Evolutionary conservation across 2,329 filamentous ascomycete species (phyloP).

Genomic region (Colletotrichum aenigma): DNA sequence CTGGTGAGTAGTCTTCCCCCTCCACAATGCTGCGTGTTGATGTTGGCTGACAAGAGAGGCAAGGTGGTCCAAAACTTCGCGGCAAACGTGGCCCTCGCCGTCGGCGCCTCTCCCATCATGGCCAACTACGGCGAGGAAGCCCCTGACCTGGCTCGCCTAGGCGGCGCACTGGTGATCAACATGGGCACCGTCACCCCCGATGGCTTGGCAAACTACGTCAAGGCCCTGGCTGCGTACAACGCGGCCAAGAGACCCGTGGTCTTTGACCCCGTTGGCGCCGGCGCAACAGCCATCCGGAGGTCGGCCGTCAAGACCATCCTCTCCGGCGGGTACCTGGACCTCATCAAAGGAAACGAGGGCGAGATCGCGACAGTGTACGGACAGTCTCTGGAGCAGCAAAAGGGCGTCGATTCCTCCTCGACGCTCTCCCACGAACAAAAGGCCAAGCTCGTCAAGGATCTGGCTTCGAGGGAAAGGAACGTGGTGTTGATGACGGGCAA

Average conservation of each 20-base stretch:
- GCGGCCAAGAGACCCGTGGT: conserved; percentile 74
- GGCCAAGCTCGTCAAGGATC: conserved; percentile 63
- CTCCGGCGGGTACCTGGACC: conserved; percentile 75
- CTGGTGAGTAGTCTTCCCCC: conserved; percentile 49
- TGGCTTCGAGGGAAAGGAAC: conserved; percentile 72
- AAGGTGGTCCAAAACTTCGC: conserved; percentile 89
- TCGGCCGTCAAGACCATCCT: conserved; percentile 75
- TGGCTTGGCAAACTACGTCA: conserved; percentile 71
- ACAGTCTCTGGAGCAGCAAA: conserved; percentile 62
- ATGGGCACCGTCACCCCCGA: conserved; percentile 91
- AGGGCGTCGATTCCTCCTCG: conserved; percentile 80
- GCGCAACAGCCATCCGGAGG: conserved; percentile 58
- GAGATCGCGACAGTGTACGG: conserved; percentile 80
- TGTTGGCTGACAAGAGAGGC: not conserved
- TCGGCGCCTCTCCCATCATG: conserved; percentile 94
- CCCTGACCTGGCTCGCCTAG: conserved; percentile 75
- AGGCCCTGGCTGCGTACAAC: conserved; percentile 84
- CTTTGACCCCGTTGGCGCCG: conserved; percentile 81
- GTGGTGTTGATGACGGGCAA: conserved; percentile 84
- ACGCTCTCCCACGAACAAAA: conserved; percentile 51
- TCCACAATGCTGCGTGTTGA: not conserved
- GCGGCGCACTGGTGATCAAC: conserved; percentile 85
- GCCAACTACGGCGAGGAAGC: conserved; percentile 86
- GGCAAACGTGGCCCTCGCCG: conserved; percentile 84
- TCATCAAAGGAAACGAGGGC: conserved; percentile 94